Evolutionary conservation across 208 protist species (phyloP).

Genomic region (Leptomonas seymouri): DNA sequence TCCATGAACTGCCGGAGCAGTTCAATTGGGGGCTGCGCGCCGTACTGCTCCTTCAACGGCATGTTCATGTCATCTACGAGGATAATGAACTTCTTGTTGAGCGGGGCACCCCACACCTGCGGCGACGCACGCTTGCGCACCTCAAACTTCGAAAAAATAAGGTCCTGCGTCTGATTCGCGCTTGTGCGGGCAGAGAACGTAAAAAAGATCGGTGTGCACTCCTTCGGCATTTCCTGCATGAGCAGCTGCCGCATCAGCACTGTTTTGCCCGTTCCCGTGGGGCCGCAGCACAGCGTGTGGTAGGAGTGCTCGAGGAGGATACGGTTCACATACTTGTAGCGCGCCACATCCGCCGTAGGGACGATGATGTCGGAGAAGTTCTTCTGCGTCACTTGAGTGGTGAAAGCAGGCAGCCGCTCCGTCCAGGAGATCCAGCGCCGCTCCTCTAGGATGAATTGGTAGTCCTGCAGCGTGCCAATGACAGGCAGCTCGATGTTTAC

Average conservation of each 20-base stretch:
- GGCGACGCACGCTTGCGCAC: conserved; percentile 94
- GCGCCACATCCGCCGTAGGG: conserved; percentile 96
- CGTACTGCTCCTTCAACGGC: conserved; percentile 97
- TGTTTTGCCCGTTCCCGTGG: conserved; percentile 98
- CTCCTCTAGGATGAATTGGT: conserved; percentile 91
- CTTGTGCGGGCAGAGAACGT: conserved; percentile 98
- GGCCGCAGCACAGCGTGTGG: conserved; percentile 96
- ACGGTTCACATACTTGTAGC: conserved; percentile 96
- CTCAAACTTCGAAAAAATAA: conserved; percentile 98
- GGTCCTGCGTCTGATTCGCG: conserved; percentile 97
- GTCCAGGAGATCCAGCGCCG: conserved; percentile 94
- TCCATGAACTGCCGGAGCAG: conserved; percentile 98
- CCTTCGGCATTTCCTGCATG: conserved; percentile 93
- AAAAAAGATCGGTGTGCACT: conserved; percentile 96
- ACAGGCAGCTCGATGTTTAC: conserved; percentile 86
- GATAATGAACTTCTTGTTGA: conserved; percentile 97
- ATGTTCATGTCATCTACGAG: conserved; percentile 99
- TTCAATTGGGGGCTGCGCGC: conserved; percentile 99
- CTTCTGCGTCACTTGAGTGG: conserved; percentile 77
- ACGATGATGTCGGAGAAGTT: conserved; percentile 98
- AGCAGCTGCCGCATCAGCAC: conserved; percentile 95
- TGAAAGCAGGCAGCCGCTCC: conserved; percentile 85
- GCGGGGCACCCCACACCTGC: conserved; percentile 96
- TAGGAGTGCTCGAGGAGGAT: conserved; percentile 90
- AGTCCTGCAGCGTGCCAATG: conserved; percentile 96